Base-by-base conservation (phyloP, 1,284 basidiomycete species). In the Tilletiaria anomala region DNA sequence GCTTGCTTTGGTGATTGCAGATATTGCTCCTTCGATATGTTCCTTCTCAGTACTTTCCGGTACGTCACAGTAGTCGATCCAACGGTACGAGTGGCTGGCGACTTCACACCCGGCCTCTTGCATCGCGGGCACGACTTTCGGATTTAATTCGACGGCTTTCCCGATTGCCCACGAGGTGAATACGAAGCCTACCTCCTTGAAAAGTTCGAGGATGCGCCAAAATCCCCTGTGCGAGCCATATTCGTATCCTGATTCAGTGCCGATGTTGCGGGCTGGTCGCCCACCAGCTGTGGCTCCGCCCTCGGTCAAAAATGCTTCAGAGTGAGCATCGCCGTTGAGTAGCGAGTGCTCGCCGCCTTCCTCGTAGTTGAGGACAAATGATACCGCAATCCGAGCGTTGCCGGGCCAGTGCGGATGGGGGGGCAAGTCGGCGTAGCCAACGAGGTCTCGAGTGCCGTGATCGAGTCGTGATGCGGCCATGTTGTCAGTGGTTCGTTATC, bases 331-430 rank as follows among this genome's bases (percentile, higher is more conserved):
- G 19, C 66, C 67, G 42, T 68, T 65, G 20, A 68, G 48, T 18
- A 55, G 45, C 5, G 52, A 54, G 23, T 59, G 59, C 50, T 71
- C 70, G 14, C 60, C 66, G 6, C 69, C 70, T 41, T 69, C 67
- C 44, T 70, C 67, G 49, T 69, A 70, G 45, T 70, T 69, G 23
- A 70, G 38, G 8, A 70, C 69, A 23, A 70, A 68, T 21, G 54
- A 59, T n/a, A 65, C 45, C 19, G 61, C 62, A 35, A 69, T 58
- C 32, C 68, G 62, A 6, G 69, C 69, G 12, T 58, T 53, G 33
- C 53, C 51, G 3, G 69, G 69, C 70, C 70, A 71, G 20, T 62
- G 48, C 3, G 69, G 62, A 32, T 68, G 53, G 2, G 68, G 67
- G 22, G 53, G 57, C n/a, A 51, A 48, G 16, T 47, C 42, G 18